These are phyloP conservation scores for Aspergillus sp. DNA, from an alignment of 2,329 filamentous ascomycete species.

Conservation along the genomic window DNA sequence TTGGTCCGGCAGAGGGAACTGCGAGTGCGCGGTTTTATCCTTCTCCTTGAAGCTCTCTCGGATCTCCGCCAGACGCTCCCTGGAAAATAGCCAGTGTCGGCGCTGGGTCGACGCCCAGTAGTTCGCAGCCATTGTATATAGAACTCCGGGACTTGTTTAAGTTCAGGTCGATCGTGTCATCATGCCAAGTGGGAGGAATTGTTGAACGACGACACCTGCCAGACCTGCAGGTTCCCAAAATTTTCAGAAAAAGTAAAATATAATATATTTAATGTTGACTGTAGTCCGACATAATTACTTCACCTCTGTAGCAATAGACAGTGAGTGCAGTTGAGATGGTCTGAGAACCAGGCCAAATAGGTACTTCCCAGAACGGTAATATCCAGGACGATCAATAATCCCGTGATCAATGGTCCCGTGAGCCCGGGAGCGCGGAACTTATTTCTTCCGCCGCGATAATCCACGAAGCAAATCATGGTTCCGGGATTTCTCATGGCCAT, in stretches of 20 bases:
- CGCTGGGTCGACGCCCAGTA: conserved; percentile 96
- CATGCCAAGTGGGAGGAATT: not conserved
- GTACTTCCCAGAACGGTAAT: conserved; percentile 27
- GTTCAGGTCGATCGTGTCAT: conserved; percentile 12
- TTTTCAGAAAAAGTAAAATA: not conserved
- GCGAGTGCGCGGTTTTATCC: conserved; percentile 70
- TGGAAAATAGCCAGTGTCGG: conserved; percentile 85
- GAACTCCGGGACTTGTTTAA: not conserved
- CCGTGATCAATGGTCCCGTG: conserved; percentile 23
- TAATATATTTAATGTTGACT: not conserved
- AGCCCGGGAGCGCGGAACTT: conserved; percentile 4
- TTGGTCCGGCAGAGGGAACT: conserved; percentile 78
- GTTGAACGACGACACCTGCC: not conserved
- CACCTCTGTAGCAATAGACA: not conserved
- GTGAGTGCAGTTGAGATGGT: not conserved
- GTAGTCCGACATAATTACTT: not conserved
- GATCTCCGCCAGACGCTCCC: conserved; percentile 72
- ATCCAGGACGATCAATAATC: conserved; percentile 33
- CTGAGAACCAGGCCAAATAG: not conserved
- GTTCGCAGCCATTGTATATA: conserved; percentile 75
- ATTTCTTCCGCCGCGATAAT: conserved; percentile 30
- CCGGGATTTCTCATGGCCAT: conserved; percentile 34
- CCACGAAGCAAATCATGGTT: conserved; percentile 35
- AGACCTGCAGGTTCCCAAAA: not conserved
- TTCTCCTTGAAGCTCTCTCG: conserved; percentile 75